Percentiles rank a stretch among this genome's conserved stretches.
Evolutionary conservation across 1,139 yeast genomes (phyloP).

Genomic region (Yamadazyma spencermartinsiae): DNA sequence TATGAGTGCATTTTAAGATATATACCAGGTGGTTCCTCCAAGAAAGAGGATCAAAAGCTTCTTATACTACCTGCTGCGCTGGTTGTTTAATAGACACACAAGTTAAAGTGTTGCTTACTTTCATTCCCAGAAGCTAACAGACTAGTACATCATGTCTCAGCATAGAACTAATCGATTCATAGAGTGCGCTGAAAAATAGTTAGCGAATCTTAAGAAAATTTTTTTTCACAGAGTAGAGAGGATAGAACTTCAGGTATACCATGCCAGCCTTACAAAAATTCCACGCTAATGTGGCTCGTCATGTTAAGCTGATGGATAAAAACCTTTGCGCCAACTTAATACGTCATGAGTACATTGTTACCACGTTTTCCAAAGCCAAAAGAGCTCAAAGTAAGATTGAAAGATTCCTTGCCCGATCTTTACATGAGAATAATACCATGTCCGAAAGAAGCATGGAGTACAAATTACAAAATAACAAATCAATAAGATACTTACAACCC

Average conservation of each 20-base stretch:
- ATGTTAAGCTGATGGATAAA: slow-evolving; percentile 47
- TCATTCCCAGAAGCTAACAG: no score
- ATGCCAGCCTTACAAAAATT: slow-evolving; percentile 48
- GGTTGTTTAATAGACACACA: no score
- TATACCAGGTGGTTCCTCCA: no score
- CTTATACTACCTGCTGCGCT: no score
- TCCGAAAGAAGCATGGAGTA: slow-evolving; percentile 20
- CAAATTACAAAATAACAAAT: slow-evolving; percentile 21
- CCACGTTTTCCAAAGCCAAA: slow-evolving; percentile 48
- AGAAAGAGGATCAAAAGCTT: no score
- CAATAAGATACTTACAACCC: slow-evolving; percentile 40
- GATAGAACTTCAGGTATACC: background rate
- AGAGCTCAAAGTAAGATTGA: slow-evolving; percentile 48
- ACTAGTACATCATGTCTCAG: no score
- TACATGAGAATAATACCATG: slow-evolving; percentile 21
- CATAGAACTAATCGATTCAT: no score
- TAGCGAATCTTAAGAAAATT: no score
- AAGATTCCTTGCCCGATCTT: slow-evolving; percentile 35
- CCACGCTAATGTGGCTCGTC: slow-evolving; percentile 47
- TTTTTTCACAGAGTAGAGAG: background rate
- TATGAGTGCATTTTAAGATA: no score
- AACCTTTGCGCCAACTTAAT: slow-evolving; percentile 47
- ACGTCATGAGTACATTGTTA: slow-evolving; percentile 47
- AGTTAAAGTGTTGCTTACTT: no score
- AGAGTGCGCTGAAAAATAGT: no score